Percentiles rank a stretch among this genome's conserved stretches.
phyloP scores from a whole-genome alignment of 169 alveolate genomes.

The Sarcocystis neurona region DNA sequence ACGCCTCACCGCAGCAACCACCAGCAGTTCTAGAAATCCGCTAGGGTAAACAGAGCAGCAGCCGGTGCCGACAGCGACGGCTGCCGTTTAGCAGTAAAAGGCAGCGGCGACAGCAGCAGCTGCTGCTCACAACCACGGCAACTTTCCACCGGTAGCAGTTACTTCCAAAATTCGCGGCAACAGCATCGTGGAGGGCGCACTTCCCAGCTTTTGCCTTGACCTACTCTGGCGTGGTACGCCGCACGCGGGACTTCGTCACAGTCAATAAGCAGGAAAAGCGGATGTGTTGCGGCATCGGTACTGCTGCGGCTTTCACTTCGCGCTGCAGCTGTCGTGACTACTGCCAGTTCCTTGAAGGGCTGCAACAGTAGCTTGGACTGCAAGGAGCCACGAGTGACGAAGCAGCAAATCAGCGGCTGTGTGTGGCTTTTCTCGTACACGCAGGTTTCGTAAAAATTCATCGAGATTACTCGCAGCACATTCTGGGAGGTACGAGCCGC shows the following conservation, averaged over 20 bases:
- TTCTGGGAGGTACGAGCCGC: background rate
- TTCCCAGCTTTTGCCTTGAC: no score
- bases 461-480: slow-evolving; percentile 19
- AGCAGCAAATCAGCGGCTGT: slow-evolving; percentile 40
- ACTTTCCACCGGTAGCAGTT: no score
- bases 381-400: slow-evolving; percentile 32
- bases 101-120: no score
- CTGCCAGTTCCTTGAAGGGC: slow-evolving; percentile 38
- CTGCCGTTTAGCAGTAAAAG: no score
- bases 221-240: slow-evolving; percentile 56
- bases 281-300: no score
- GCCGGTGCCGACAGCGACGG: no score
- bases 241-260: slow-evolving; percentile 65
- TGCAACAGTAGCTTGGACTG: slow-evolving; percentile 44
- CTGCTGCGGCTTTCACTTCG: background rate
- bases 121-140: no score
- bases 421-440: slow-evolving; percentile 46
- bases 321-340: background rate
- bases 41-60: no score
- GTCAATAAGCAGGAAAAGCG: slow-evolving; percentile 53
- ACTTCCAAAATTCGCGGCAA: no score
- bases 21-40: no score
- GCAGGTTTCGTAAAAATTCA: slow-evolving; percentile 51
- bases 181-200: no score
- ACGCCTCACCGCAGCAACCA: no score